Evolutionary conservation across 306 rosid species (phyloP), one percentile per base, ranked within the genome.

Genomic region (Trifolium repens): DNA sequence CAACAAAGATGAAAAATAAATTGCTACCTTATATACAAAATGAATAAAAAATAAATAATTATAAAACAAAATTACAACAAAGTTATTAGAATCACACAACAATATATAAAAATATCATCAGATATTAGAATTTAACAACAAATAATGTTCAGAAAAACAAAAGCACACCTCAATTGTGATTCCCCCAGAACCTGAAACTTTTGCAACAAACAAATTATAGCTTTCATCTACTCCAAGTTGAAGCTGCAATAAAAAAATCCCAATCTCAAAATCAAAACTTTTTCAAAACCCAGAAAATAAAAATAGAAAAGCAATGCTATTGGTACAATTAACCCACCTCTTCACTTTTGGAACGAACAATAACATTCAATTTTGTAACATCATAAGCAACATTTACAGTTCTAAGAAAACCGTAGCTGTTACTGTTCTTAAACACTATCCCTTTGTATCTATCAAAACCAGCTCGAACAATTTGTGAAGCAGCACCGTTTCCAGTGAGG

Each of bases 201-300:
- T 61, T 64, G 82, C 59, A 60, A 92, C 84, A 58, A 78, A 74
- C 91, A 94, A 85, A 59, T 78, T 74, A 76, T 94, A 90, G 97
- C 97, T 94, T 86, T 94, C 99, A 67, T 94, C 99, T n/a, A 89
- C 97, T 34, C 96, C 99, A 72, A 94, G 93, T 81, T 89, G 93
- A 84, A 94, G 96, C 99, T 94, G 86, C 75, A 83, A 55, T 27
- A 59, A 46, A 50, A 64, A 11, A 30, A 64, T 16, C 49, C 68
- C 30, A 75, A 2, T 43, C 62, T 6, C 67, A 78, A 80, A 83
- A n/a, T 50, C 71, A 70, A 80, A 84, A 72, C 73, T 42, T 68
- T 4, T 40, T 13, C 52, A 57, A 39, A 65, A 24, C 27, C 62
- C 77, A 75, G 6, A 15, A 71, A 35, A 30, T 0, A 12, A n/a